Percentiles rank a stretch among this genome's conserved stretches.
These are phyloP conservation scores for Acer yangbiense DNA, from an alignment of 345 rosid genomes.

Conservation along the genomic window DNA sequence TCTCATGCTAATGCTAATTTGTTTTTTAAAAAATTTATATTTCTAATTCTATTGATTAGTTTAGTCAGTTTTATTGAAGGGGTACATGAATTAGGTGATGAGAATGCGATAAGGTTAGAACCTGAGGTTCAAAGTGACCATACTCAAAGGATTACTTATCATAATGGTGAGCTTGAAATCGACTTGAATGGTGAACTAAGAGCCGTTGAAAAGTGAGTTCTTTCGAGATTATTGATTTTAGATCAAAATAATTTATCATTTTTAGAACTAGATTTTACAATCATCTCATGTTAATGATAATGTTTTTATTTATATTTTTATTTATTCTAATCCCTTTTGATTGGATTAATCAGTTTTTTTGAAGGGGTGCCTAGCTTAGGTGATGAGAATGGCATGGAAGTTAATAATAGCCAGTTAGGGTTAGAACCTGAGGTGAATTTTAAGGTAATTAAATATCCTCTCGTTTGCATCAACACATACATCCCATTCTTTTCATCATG, in stretches of 20 bases:
- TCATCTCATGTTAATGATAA: not conserved
- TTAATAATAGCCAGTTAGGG: constrained; percentile 5
- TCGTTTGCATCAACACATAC: not conserved
- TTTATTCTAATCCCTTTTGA: not conserved
- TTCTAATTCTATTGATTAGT: no score
- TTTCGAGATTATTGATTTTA: not conserved
- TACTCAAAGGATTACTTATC: no score
- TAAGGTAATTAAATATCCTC: constrained; percentile 16
- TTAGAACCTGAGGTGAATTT: constrained; percentile 11
- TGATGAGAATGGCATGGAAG: constrained; percentile 15
- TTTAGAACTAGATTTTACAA: not conserved
- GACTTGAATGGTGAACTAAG: not conserved
- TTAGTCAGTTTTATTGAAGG: no score
- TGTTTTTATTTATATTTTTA: not conserved
- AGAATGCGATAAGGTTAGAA: no score
- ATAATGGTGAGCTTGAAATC: no score
- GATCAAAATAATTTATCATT: not conserved
- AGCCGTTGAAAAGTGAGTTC: not conserved
- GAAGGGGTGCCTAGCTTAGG: constrained; percentile 1
- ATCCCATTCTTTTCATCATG: not conserved
- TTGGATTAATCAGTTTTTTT: constrained; percentile 6
- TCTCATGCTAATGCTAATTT: no score
- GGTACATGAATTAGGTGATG: no score
- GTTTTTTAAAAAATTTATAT: no score
- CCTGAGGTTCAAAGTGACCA: no score